Evolutionary conservation across 345 rosid species (phyloP), one percentile per base, ranked within the genome.

Genomic region (Acer saccharum): DNA sequence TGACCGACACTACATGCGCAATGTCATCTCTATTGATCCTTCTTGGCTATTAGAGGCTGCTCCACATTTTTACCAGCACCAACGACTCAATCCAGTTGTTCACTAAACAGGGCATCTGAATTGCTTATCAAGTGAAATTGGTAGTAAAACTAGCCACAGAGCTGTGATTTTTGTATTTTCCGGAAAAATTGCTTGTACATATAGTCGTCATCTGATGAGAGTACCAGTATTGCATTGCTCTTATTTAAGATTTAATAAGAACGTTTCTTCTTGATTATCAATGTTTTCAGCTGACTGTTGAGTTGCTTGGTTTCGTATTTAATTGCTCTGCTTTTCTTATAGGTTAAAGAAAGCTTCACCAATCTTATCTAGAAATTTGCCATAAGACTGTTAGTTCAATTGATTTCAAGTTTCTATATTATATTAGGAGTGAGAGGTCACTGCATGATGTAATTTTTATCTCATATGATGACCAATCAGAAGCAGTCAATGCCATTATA

Each of bases 1-100:
- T 0, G 99, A 96, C 67, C 88, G 93, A 64, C 97, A 88, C 70
- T 94, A 91, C 86, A 89, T 91, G 95, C 90, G 97, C 61, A 94
- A 94, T 68, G 97, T 90, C 76, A 81, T 88, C 25, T 77, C 97
- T 68, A 88, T 92, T 18, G 94, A 94, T 75, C 92, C 97, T 63
- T 88, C 93, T 21, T 92, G 93, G 94, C 89, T 96, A 60, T 85
- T 92, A 9, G 95, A 92, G 83, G 90, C 78, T 29, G 98, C 97
- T 12, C 97, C 99, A 10, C 97, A 90, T 68, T 91, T 94, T 81
- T 94, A 90, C 84, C 90, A 84, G 84, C 83, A 80, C 18, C 90
- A 83, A 76, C 78, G 82, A 55, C 82, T 71, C 52, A 83, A 88
- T 74, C 67, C 81, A 4, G 32, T 71, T 63, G 29, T 65, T 66